A percentile compares a stretch with the other conserved stretches of the same genome.
These are phyloP conservation scores for Tribonema minus DNA, from an alignment of 108 stramenopile genomes.

Conservation along the genomic window DNA sequence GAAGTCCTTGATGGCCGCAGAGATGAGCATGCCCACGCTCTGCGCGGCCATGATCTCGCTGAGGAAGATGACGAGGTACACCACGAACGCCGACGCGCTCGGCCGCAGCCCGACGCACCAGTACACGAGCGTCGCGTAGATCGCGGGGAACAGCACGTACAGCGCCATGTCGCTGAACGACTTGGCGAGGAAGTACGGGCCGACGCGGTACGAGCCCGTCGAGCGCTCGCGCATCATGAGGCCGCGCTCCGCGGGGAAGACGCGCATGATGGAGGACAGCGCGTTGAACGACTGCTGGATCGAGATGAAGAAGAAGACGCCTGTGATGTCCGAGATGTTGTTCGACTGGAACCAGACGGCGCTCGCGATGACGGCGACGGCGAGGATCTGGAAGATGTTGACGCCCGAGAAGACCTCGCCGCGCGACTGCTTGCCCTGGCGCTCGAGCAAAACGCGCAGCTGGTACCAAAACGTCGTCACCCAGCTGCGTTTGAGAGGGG, in stretches of 20 bases:
- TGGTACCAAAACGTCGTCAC: slow-evolving; percentile 22
- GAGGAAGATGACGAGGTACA: slow-evolving; percentile 27
- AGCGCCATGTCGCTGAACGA: slow-evolving; percentile 41
- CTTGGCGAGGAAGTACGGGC: slow-evolving; percentile 55
- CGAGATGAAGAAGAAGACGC: slow-evolving; percentile 34
- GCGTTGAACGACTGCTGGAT: slow-evolving; percentile 43
- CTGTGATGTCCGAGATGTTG: slow-evolving; percentile 22
- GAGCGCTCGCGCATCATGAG: slow-evolving; percentile 54
- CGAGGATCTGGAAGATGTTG: slow-evolving; percentile 25
- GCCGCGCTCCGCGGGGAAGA: slow-evolving; percentile 52
- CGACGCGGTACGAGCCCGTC: slow-evolving; percentile 48
- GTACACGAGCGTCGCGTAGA: slow-evolving; percentile 45
- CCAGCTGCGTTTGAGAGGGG: slow-evolving; percentile 5
- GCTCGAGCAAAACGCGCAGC: slow-evolving; percentile 29
- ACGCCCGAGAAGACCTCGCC: slow-evolving; percentile 31
- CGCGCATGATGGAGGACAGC: not conserved
- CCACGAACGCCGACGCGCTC: slow-evolving; percentile 11
- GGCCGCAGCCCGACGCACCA: slow-evolving; percentile 42
- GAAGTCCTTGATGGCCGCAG: slow-evolving; percentile 19
- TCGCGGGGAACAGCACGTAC: slow-evolving; percentile 31
- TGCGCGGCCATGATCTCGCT: slow-evolving; percentile 35
- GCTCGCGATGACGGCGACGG: slow-evolving; percentile 25
- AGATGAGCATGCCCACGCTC: slow-evolving; percentile 34
- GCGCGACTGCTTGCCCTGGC: slow-evolving; percentile 28
- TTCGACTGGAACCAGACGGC: slow-evolving; percentile 31